phyloP scores from a whole-genome alignment of 2,329 filamentous ascomycete genomes.

The Thelonectria discophora region DNA sequence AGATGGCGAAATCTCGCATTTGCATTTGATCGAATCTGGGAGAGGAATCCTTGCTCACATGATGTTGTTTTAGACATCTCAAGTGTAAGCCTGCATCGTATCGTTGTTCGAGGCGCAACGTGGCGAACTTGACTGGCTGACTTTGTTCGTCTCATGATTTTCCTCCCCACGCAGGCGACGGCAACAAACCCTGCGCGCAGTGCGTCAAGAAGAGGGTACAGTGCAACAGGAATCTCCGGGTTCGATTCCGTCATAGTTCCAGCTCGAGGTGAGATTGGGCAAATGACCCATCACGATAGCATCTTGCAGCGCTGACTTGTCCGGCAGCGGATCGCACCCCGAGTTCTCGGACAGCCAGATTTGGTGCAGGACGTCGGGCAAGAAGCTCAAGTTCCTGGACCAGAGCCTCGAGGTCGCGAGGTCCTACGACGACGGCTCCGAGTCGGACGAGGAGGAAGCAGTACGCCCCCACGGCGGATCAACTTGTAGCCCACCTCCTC shows the following conservation, averaged over 20 bases:
- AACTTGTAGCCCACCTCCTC: background rate
- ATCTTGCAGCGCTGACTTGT: constrained; percentile 3
- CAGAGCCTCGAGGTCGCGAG: constrained; percentile 29
- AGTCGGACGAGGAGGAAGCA: constrained; percentile 20
- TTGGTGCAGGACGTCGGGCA: constrained; percentile 30
- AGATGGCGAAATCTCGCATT: background rate
- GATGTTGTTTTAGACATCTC: constrained; percentile 22
- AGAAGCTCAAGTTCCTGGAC: constrained; percentile 33
- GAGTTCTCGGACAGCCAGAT: constrained; percentile 30
- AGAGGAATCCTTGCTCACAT: constrained; percentile 18
- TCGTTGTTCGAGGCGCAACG: background rate
- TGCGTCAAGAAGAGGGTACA: constrained; percentile 29
- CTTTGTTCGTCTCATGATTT: constrained; percentile 1
- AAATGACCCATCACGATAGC: background rate
- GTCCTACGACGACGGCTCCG: constrained; percentile 22
- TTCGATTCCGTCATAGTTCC: constrained; percentile 29
- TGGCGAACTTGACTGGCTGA: constrained; percentile 10
- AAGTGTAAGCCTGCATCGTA: constrained; percentile 27
- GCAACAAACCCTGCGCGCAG: constrained; percentile 30
- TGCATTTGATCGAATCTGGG: background rate
- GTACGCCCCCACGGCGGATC: background rate
- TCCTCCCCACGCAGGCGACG: constrained; percentile 23
- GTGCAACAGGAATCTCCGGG: constrained; percentile 29
- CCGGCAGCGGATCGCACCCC: constrained; percentile 20
- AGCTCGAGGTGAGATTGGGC: constrained; percentile 23